A percentile compares a stretch with the other conserved stretches of the same genome.
These are phyloP conservation scores for Solanum hybrid DNA, from an alignment of 305 asterid genomes.

Conservation along the genomic window DNA sequence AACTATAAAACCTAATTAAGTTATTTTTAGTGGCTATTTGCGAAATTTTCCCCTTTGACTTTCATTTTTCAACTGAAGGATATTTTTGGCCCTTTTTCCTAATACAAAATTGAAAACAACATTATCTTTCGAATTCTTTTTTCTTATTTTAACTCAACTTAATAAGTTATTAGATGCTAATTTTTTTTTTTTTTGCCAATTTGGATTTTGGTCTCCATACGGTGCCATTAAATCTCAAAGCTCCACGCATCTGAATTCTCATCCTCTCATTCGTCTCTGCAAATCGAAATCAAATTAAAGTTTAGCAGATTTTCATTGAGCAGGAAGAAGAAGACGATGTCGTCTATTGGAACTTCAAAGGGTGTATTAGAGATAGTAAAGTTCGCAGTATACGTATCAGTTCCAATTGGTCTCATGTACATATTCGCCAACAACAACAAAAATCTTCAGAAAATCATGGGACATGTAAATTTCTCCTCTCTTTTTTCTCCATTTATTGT, in stretches of 20 bases:
- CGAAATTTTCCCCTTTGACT: no score
- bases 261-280: not conserved
- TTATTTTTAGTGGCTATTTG: not conserved
- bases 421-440: conserved; percentile 69
- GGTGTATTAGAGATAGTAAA: conserved; percentile 83
- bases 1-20: no score
- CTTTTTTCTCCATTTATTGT: not conserved
- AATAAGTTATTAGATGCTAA: no score
- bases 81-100: not conserved
- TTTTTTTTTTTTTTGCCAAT: no score
- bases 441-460: conserved; percentile 81
- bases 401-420: conserved; percentile 90
- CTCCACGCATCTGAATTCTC: not conserved
- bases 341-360: conserved; percentile 74
- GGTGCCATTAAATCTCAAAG: not conserved
- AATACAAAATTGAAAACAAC: not conserved
- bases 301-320: not conserved
- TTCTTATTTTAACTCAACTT: no score
- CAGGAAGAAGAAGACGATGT: conserved; percentile 28
- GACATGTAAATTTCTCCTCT: conserved; percentile 40
- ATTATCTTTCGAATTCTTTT: no score
- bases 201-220: no score
- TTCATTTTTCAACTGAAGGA: no score
- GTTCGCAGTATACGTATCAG: conserved; percentile 67
- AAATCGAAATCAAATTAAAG: not conserved